Evolutionary conservation across 129 eudicot genomes (phyloP), one percentile per base, ranked within the genome.

Genomic region (Apium graveolens): DNA sequence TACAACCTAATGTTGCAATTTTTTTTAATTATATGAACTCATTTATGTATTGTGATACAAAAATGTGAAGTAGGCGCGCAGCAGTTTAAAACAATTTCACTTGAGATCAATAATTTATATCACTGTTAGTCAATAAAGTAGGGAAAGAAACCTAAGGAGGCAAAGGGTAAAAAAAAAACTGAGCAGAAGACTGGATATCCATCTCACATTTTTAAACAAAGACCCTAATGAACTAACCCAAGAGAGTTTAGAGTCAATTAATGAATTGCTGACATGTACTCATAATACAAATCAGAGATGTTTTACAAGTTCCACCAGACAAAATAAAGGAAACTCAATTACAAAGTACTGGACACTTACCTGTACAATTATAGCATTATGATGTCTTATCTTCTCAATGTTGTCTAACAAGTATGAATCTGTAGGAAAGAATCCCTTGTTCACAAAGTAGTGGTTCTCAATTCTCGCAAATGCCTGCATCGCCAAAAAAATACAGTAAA

Each of bases 401-500:
- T 92, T 95, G 74, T 95, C 99, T 82, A 95, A 82, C 80, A 95
- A 89, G 83, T 82, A 88, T 1, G 99, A 90, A 71, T 95, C 99
- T 41, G 96, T 83, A 45, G 92, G 83, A 51, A 95, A 91, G 87
- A 95, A 95, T 24, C 99, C 99, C 82, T 87, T 95, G 83, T 92
- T 95, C 73, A 83, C 70, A 78, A 95, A 95, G 88, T 90, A 95
- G 84, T 95, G 99, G 82, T 95, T 95, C 86, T 92, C 99, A 79
- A 95, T 92, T 85, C 99, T 92, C n/a, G 99, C 97, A 78, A 95
- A 95, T 70, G 99, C 99, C 99, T 95, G 94, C 55, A 86, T 29
- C 37, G 46, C 51, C 75, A 24, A 60, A 42, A 20, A 78, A 26
- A 76, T n/a, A 60, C 68, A 60, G 8, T 60, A 60, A n/a, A 78